Evolutionary conservation across 768 basidiomycete genomes (phyloP).

Genomic region (Leccinum incarnatum): DNA sequence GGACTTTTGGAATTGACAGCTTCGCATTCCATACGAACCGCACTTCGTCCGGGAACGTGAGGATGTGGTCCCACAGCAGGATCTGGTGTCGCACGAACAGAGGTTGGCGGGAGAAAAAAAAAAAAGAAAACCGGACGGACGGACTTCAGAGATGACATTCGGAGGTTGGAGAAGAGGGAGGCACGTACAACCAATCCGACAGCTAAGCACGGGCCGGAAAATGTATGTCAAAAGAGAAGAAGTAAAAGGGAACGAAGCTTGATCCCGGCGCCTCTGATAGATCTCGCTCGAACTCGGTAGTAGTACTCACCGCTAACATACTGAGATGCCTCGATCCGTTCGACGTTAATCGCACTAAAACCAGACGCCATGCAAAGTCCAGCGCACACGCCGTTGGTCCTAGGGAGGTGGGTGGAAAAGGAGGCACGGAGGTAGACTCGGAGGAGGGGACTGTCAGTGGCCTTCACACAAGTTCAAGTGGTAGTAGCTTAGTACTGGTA

Average conservation of each 20-base stretch:
- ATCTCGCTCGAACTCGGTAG: not conserved
- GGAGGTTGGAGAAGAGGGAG: not conserved
- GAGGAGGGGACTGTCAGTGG: not conserved
- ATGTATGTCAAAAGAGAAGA: not conserved
- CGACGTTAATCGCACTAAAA: not conserved
- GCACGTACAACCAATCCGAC: slow-evolving; percentile 25
- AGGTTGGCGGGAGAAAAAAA: not conserved
- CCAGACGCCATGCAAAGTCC: slow-evolving; percentile 8
- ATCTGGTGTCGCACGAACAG: slow-evolving; percentile 15
- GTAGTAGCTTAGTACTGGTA: too few species aligned
- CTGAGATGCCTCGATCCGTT: slow-evolving; percentile 16
- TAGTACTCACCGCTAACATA: slow-evolving; percentile 26
- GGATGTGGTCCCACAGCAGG: slow-evolving; percentile 34
- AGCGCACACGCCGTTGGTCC: not conserved
- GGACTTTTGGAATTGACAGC: slow-evolving; percentile 27
- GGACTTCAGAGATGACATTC: not conserved
- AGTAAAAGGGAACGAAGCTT: not conserved
- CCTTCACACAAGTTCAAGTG: too few species aligned
- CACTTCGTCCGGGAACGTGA: slow-evolving; percentile 36
- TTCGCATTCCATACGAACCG: slow-evolving; percentile 31
- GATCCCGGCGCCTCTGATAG: not conserved
- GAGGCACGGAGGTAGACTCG: not conserved
- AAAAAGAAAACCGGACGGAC: not conserved
- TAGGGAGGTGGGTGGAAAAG: not conserved
- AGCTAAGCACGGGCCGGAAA: slow-evolving; percentile 10